Evolutionary conservation across 2,329 filamentous ascomycete genomes (phyloP).

Genomic region (Microdochium nivale): DNA sequence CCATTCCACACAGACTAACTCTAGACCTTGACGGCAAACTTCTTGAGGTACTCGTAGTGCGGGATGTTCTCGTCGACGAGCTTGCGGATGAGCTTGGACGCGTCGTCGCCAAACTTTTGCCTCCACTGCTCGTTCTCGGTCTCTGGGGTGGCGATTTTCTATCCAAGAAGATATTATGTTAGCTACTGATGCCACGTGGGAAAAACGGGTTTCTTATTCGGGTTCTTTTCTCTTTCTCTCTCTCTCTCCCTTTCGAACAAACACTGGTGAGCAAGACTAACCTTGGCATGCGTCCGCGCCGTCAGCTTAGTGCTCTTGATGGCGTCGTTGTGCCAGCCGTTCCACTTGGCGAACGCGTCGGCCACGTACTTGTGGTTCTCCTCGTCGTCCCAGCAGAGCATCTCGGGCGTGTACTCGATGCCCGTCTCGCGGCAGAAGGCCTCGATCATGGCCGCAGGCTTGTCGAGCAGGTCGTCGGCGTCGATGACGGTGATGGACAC

Average conservation of each 20-base stretch:
- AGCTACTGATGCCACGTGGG: too few relatives aligned
- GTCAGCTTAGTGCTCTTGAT: slow-evolving; percentile 73
- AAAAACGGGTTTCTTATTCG: too few relatives aligned
- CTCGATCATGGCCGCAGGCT: slow-evolving; percentile 66
- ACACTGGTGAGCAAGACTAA: slow-evolving; percentile 29
- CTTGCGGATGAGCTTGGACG: slow-evolving; percentile 58
- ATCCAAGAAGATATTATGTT: slow-evolving; percentile 12
- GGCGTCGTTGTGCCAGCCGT: slow-evolving; percentile 92
- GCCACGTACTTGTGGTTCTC: slow-evolving; percentile 61
- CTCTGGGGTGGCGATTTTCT: slow-evolving; percentile 57
- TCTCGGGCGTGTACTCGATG: slow-evolving; percentile 63
- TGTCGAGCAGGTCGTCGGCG: slow-evolving; percentile 86
- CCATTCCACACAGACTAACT: neutral
- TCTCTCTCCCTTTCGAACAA: too few relatives aligned
- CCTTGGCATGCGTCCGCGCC: slow-evolving; percentile 55
- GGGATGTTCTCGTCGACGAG: slow-evolving; percentile 63
- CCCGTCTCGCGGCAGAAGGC: slow-evolving; percentile 77
- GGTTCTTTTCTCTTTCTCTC: too few relatives aligned
- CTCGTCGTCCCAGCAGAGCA: slow-evolving; percentile 78
- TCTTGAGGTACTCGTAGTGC: slow-evolving; percentile 76
- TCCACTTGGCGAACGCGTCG: slow-evolving; percentile 89
- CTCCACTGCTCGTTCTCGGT: slow-evolving; percentile 64
- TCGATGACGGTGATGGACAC: slow-evolving; percentile 79
- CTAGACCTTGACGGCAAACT: slow-evolving; percentile 59
- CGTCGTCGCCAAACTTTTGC: slow-evolving; percentile 66